Evolutionary conservation across 164 flowering plant genomes (phyloP).

Genomic region (Platanus orientalis): DNA sequence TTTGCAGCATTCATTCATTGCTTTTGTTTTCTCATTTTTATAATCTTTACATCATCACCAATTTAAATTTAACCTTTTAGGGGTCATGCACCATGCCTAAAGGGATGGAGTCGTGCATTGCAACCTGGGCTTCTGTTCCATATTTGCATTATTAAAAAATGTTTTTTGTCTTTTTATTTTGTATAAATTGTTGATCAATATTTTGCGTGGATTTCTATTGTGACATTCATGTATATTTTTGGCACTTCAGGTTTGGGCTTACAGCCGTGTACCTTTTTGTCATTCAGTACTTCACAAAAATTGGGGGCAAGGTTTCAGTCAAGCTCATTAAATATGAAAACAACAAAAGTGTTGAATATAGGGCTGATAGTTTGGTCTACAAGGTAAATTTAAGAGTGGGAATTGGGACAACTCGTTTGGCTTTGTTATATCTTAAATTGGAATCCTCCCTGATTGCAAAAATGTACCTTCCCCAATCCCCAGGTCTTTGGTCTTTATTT

Average conservation of each 20-base stretch:
- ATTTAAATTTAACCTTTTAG: too few relatives aligned
- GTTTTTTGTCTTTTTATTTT: too few relatives aligned
- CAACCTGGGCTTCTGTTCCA: too few relatives aligned
- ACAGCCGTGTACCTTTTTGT: constrained; percentile 68
- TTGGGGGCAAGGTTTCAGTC: constrained; percentile 74
- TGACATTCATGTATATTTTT: neutral
- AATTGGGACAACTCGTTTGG: neutral
- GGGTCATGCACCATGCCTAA: too few relatives aligned
- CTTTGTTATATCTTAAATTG: neutral
- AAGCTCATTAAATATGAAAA: constrained; percentile 70
- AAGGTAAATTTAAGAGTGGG: constrained; percentile 39
- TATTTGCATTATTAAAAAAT: too few relatives aligned
- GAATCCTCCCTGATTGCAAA: neutral
- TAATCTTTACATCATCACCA: too few relatives aligned
- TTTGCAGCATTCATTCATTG: too few relatives aligned
- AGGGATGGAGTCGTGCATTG: too few relatives aligned
- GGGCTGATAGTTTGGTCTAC: constrained; percentile 86
- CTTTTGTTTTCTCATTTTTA: too few relatives aligned
- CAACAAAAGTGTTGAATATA: constrained; percentile 54
- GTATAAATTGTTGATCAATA: neutral
- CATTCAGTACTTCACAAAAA: constrained; percentile 62
- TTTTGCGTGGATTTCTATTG: neutral
- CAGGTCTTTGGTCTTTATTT: constrained; percentile 97
- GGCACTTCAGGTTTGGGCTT: constrained; percentile 59
- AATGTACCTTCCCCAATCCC: constrained; percentile 13